Conservation (phyloP, 2,329 filamentous ascomycete species). For the Aspergillus sp. region DNA sequence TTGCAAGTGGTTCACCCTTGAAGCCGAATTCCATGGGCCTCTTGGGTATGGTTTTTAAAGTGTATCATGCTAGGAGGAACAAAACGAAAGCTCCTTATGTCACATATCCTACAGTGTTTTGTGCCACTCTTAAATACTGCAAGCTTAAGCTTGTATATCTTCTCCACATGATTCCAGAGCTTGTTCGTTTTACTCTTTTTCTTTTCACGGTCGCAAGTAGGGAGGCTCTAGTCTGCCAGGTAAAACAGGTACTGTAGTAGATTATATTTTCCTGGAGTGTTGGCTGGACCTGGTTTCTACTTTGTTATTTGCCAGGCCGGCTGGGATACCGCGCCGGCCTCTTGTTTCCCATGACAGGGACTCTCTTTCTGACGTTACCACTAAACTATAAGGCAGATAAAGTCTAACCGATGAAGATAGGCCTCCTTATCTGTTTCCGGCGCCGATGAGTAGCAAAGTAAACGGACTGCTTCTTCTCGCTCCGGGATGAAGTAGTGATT, state of each 20-base stretch:
- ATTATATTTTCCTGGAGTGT: background rate
- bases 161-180: background rate
- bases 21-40: background rate
- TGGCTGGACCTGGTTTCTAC: background rate
- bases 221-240: background rate
- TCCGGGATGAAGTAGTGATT: constrained; percentile 15
- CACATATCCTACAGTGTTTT: background rate
- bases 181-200: background rate
- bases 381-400: constrained; percentile 11
- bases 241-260: background rate
- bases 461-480: constrained; percentile 9
- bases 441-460: constrained; percentile 10
- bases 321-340: background rate
- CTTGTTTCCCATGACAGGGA: constrained; percentile 9
- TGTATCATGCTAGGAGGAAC: background rate
- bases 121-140: background rate
- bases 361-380: constrained; percentile 14
- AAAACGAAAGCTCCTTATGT: background rate
- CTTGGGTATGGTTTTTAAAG: background rate
- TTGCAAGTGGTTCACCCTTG: too few relatives aligned
- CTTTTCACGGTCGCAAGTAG: background rate
- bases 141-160: background rate
- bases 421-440: constrained; percentile 8
- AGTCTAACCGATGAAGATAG: background rate
- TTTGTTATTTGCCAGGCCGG: background rate